phyloP scores from a whole-genome alignment of 805 yeast species.

The Jamesozyma rosinii region DNA sequence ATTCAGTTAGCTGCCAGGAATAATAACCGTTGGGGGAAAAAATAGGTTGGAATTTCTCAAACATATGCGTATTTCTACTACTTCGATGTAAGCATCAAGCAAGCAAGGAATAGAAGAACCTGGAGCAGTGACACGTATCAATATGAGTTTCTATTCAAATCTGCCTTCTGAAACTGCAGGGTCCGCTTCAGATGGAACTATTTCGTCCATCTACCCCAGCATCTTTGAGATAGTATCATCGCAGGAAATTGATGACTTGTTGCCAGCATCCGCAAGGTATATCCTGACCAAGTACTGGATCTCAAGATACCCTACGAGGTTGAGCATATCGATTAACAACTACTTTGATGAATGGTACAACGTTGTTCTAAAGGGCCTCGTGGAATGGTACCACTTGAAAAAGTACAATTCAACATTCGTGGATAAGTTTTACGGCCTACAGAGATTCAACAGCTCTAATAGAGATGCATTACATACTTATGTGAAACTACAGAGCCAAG shows the following conservation, averaged over 20 bases:
- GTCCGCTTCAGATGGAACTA: background rate
- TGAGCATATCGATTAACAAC: slow-evolving; percentile 50
- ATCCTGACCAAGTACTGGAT: slow-evolving; percentile 69
- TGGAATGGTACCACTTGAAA: slow-evolving; percentile 64
- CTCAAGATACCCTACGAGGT: slow-evolving; percentile 60
- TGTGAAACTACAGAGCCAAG: slow-evolving; percentile 1
- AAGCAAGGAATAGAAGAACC: too few relatives aligned
- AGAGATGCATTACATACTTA: slow-evolving; percentile 10
- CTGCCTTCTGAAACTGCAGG: slow-evolving; percentile 13
- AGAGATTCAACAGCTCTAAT: slow-evolving; percentile 37
- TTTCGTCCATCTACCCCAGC: slow-evolving; percentile 45
- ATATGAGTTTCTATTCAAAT: slow-evolving; percentile 29
- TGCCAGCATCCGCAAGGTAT: slow-evolving; percentile 77
- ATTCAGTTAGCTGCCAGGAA: too few relatives aligned
- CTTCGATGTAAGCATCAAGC: too few relatives aligned
- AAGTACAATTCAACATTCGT: slow-evolving; percentile 81
- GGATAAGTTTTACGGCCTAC: slow-evolving; percentile 86
- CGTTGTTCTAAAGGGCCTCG: slow-evolving; percentile 44
- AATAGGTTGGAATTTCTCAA: too few relatives aligned
- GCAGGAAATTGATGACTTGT: slow-evolving; percentile 60
- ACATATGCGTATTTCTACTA: too few relatives aligned
- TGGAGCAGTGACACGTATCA: too few relatives aligned
- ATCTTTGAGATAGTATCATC: slow-evolving; percentile 82
- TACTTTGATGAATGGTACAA: slow-evolving; percentile 66
- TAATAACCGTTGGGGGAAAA: too few relatives aligned